Evolutionary conservation across 768 basidiomycete species (phyloP).

Genomic region (Tulasnella sp.): DNA sequence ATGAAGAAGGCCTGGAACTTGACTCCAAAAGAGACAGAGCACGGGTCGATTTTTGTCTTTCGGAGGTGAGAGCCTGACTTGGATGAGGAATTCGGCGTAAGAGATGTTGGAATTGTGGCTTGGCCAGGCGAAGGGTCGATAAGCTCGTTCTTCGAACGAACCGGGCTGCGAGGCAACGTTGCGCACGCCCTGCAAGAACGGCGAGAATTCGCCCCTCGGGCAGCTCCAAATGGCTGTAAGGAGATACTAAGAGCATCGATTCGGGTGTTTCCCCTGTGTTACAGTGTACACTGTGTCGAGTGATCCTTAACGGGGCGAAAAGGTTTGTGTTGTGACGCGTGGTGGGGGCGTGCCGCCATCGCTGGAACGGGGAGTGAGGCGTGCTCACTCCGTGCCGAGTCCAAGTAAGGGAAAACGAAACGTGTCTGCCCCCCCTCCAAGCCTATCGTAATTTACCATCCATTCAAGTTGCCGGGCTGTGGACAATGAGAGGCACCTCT

Average conservation of each 20-base stretch:
- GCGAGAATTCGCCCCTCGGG: neutral
- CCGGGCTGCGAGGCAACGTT: neutral
- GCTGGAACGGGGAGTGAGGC: conserved; percentile 15
- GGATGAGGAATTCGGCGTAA: conserved; percentile 3
- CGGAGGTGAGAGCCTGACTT: conserved; percentile 1
- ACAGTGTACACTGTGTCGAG: neutral
- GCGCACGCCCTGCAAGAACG: conserved; percentile 10
- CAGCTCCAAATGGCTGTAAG: conserved; percentile 10
- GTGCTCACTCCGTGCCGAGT: conserved; percentile 9
- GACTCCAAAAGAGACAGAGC: neutral
- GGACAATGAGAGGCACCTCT: neutral
- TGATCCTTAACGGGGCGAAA: neutral
- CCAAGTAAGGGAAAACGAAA: neutral
- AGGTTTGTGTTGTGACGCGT: conserved; percentile 11
- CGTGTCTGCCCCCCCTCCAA: neutral
- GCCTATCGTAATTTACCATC: conserved; percentile 15
- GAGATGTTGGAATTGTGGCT: conserved; percentile 1
- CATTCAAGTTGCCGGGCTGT: neutral
- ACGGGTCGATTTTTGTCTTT: neutral
- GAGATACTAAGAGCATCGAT: neutral
- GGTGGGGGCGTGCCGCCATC: conserved; percentile 6
- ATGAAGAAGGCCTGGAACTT: neutral
- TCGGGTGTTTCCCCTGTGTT: neutral
- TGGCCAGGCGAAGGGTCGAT: neutral
- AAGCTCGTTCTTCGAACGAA: neutral